A percentile compares a stretch with the other conserved stretches of the same genome.
Conservation (phyloP, 1,284 basidiomycete species). For the Ganoderma multipileum region DNA sequence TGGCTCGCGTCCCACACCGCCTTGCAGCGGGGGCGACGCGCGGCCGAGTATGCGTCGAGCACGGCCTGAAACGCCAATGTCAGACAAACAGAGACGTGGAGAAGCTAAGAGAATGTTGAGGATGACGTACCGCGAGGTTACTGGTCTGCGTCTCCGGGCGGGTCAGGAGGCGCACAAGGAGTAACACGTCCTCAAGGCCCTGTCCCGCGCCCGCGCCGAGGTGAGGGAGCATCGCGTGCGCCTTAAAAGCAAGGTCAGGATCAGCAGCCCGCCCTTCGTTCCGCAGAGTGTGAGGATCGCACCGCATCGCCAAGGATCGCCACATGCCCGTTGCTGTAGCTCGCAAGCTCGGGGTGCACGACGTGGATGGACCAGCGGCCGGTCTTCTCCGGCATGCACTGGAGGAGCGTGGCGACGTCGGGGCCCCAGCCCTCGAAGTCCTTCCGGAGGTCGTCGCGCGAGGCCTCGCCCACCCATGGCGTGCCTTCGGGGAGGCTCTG, state of each 20-base stretch:
- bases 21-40: conserved; percentile 53
- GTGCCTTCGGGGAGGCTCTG: conserved; percentile 42
- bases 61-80: conserved; percentile 41
- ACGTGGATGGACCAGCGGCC: conserved; percentile 68
- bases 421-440: conserved; percentile 57
- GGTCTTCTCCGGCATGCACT: conserved; percentile 52
- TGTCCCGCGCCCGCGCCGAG: conserved; percentile 68
- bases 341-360: conserved; percentile 54
- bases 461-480: conserved; percentile 55
- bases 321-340: conserved; percentile 53
- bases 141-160: conserved; percentile 49
- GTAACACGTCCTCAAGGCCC: conserved; percentile 65
- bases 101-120: not conserved
- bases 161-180: conserved; percentile 57
- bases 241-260: conserved; percentile 38
- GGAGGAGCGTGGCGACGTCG: conserved; percentile 51
- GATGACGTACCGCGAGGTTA: conserved; percentile 54
- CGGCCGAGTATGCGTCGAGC: conserved; percentile 50
- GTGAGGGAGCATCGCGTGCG: conserved; percentile 66
- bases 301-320: conserved; percentile 68
- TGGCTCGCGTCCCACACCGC: conserved; percentile 50
- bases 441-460: conserved; percentile 52
- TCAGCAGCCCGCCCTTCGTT: too few species aligned
- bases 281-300: too few species aligned
- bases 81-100: not conserved